Percentiles rank a stretch among this genome's conserved stretches.
phyloP scores from a whole-genome alignment of 345 rosid species.

The Camelina sativa region DNA sequence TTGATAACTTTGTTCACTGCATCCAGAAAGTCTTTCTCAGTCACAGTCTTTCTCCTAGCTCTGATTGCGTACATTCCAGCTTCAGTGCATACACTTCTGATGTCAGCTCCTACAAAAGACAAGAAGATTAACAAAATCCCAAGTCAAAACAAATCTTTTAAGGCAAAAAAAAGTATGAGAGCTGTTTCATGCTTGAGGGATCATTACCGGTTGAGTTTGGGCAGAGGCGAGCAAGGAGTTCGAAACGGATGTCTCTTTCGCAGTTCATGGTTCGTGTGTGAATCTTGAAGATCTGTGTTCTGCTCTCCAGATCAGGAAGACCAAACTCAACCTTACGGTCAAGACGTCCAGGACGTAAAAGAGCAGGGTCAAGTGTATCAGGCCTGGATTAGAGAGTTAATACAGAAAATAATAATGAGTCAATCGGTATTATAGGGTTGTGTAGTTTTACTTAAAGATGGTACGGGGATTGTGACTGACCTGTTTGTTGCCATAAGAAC shows the following conservation, averaged over 20 bases:
- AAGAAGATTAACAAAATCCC: not conserved
- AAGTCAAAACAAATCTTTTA: slow-evolving; percentile 10
- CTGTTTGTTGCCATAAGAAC: slow-evolving; percentile 99
- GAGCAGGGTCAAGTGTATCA: slow-evolving; percentile 92
- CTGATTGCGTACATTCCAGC: slow-evolving; percentile 96
- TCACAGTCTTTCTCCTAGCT: slow-evolving; percentile 89
- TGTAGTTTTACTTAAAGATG: not conserved
- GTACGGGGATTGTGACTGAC: slow-evolving; percentile 43
- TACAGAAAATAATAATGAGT: slow-evolving; percentile 10
- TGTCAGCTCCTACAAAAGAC: slow-evolving; percentile 75
- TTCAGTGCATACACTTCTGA: slow-evolving; percentile 94
- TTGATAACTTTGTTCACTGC: slow-evolving; percentile 98
- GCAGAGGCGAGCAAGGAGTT: slow-evolving; percentile 90
- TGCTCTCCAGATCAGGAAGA: slow-evolving; percentile 89
- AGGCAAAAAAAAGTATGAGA: not conserved
- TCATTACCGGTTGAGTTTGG: slow-evolving; percentile 84
- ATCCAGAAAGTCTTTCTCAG: slow-evolving; percentile 93
- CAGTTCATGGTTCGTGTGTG: slow-evolving; percentile 95
- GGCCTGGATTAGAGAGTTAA: slow-evolving; percentile 54
- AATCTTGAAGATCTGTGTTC: slow-evolving; percentile 92
- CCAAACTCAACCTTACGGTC: slow-evolving; percentile 98
- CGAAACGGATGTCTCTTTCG: slow-evolving; percentile 90
- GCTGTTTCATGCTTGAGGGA: slow-evolving; percentile 4
- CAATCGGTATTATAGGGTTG: not conserved
- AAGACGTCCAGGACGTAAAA: slow-evolving; percentile 88